Conservation (phyloP, 2,329 filamentous ascomycete genomes). For the Stachybotrys elegans region DNA sequence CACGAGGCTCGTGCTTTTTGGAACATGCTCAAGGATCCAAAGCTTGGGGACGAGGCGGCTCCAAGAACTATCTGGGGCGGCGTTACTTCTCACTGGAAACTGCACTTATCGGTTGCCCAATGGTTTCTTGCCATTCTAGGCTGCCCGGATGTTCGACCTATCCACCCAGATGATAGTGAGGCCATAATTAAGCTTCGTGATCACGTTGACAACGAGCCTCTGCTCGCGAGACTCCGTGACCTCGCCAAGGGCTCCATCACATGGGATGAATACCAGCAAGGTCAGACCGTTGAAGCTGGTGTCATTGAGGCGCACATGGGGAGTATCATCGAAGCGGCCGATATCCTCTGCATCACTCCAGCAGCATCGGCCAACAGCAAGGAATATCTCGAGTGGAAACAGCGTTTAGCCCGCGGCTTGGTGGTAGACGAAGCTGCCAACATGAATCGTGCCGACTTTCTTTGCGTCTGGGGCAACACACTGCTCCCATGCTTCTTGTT, state of each 20-base stretch:
- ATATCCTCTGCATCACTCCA: slow-evolving; percentile 11
- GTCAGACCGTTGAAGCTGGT: not conserved
- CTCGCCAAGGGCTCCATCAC: slow-evolving; percentile 4
- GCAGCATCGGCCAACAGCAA: not conserved
- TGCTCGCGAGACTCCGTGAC: slow-evolving; percentile 1
- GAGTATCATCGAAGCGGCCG: slow-evolving; percentile 2
- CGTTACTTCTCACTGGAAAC: slow-evolving; percentile 8
- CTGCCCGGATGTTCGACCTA: not conserved
- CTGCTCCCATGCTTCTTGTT: slow-evolving; percentile 13
- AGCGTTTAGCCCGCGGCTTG: not conserved
- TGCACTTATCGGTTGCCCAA: slow-evolving; percentile 8
- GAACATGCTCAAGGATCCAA: not conserved
- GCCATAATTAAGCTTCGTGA: slow-evolving; percentile 3
- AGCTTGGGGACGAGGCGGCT: not conserved
- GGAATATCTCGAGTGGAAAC: not conserved
- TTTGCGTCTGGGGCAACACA: slow-evolving; percentile 15
- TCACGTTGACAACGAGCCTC: not conserved
- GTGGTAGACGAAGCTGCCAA: slow-evolving; percentile 17
- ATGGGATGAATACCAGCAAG: not conserved
- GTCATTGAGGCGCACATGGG: not conserved
- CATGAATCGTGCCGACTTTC: slow-evolving; percentile 11
- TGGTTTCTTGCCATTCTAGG: slow-evolving; percentile 10
- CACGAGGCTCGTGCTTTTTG: slow-evolving; percentile 6
- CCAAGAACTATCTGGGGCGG: not conserved
- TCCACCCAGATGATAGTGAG: slow-evolving; percentile 3